Percentiles rank a stretch among this genome's conserved stretches.
These are phyloP conservation scores for Pyrenophora teres DNA, from an alignment of 2,329 filamentous ascomycete species.

Conservation along the genomic window DNA sequence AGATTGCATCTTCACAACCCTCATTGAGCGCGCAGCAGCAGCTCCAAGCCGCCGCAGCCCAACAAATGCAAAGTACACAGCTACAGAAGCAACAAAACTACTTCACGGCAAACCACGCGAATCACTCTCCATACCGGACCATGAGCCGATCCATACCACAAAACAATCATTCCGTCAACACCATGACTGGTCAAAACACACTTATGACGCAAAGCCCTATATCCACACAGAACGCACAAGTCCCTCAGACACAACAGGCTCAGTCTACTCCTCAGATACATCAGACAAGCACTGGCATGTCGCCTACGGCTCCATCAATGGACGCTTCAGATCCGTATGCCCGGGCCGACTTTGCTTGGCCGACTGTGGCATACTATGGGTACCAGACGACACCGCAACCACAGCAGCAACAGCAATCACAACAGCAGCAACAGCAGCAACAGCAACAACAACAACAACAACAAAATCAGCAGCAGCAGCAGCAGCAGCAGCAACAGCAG, in stretches of 20 bases:
- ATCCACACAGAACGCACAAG: slow-evolving; percentile 8
- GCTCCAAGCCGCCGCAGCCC: slow-evolving; percentile 24
- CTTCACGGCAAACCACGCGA: slow-evolving; percentile 26
- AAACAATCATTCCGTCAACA: slow-evolving; percentile 14
- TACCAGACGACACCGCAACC: slow-evolving; percentile 28
- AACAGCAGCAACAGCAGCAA: slow-evolving; percentile 25
- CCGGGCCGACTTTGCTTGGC: slow-evolving; percentile 33
- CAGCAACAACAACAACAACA: slow-evolving; percentile 18
- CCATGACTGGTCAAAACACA: slow-evolving; percentile 9
- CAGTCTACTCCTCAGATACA: slow-evolving; percentile 25
- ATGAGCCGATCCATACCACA: slow-evolving; percentile 32
- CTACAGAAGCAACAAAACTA: slow-evolving; percentile 29
- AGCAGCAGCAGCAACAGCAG: slow-evolving; percentile 23
- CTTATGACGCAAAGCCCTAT: slow-evolving; percentile 13
- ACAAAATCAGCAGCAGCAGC: slow-evolving; percentile 22
- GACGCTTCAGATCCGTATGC: slow-evolving; percentile 30
- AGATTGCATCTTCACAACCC: slow-evolving; percentile 1
- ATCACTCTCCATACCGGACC: slow-evolving; percentile 27
- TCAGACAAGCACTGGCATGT: neutral
- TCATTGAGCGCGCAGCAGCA: slow-evolving; percentile 22
- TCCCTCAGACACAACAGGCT: slow-evolving; percentile 21
- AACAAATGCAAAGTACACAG: slow-evolving; percentile 26
- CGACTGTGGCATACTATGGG: slow-evolving; percentile 28
- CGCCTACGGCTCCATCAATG: slow-evolving; percentile 17
- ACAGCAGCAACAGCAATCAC: slow-evolving; percentile 11